Conservation (phyloP, 768 basidiomycete species). For the Phanerochaete carnosa region DNA sequence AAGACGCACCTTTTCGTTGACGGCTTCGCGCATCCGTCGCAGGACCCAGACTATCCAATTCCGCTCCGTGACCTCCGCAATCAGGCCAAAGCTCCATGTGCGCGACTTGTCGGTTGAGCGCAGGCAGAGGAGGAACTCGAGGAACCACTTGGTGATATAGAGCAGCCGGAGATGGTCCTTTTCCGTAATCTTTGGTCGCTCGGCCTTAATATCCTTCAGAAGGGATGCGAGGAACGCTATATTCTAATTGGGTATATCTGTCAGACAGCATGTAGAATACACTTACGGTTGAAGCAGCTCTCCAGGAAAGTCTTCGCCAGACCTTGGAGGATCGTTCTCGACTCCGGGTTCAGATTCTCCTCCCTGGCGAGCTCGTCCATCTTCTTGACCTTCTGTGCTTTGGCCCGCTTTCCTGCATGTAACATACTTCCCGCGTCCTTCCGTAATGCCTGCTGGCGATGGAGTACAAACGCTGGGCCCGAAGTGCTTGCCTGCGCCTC, state of each 20-base stretch:
- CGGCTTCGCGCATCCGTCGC: constrained; percentile 80
- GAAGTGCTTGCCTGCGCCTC: constrained; percentile 19
- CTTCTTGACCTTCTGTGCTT: constrained; percentile 59
- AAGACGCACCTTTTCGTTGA: constrained; percentile 82
- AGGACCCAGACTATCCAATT: constrained; percentile 90
- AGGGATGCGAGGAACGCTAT: constrained; percentile 77
- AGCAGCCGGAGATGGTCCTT: constrained; percentile 90
- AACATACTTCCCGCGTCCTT: constrained; percentile 65
- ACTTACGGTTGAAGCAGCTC: constrained; percentile 86
- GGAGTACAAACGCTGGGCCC: constrained; percentile 68
- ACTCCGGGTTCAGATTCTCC: constrained; percentile 66
- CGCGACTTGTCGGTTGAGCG: constrained; percentile 39
- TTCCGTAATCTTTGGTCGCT: constrained; percentile 89
- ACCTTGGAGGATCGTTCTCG: constrained; percentile 58
- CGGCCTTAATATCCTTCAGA: constrained; percentile 90
- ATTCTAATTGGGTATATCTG: background rate
- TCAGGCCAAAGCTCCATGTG: constrained; percentile 64
- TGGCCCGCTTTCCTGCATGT: constrained; percentile 45
- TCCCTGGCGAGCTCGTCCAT: constrained; percentile 66
- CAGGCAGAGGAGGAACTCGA: constrained; percentile 78
- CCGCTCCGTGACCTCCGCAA: constrained; percentile 84
- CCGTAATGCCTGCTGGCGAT: constrained; percentile 79
- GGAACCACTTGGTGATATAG: constrained; percentile 86
- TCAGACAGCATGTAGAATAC: constrained; percentile 9
- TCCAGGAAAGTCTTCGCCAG: constrained; percentile 75